Conservation (phyloP, 2,329 filamentous ascomycete genomes). For the Penicillium sclerotigenum region DNA sequence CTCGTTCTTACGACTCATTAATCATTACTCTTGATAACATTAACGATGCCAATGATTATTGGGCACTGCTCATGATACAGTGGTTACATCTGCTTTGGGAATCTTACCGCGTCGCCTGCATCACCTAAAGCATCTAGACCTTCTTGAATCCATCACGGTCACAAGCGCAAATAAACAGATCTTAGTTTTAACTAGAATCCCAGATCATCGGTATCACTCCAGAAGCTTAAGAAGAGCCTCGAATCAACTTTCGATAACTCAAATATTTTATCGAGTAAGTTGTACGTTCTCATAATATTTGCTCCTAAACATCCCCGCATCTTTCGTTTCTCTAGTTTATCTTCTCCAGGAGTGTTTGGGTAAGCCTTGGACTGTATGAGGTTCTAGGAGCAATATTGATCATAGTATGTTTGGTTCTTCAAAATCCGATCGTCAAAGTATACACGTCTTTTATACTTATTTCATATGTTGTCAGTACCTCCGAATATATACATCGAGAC, state of each 20-base stretch:
- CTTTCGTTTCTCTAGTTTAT: not conserved
- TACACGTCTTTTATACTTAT: not conserved
- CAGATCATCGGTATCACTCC: constrained; percentile 2
- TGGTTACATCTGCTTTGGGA: not conserved
- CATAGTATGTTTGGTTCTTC: not conserved
- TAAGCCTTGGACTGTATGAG: not conserved
- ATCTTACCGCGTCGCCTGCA: constrained; percentile 8
- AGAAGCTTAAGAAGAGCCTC: constrained; percentile 10
- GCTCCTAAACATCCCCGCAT: not conserved
- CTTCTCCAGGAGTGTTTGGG: not conserved
- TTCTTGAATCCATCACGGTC: not conserved
- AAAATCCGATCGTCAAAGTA: not conserved
- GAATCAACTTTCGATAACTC: not conserved
- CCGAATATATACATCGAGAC: not conserved
- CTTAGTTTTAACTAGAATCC: not conserved
- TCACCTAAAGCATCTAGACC: constrained; percentile 5
- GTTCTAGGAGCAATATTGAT: not conserved
- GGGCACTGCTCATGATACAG: not conserved
- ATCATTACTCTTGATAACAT: too few relatives aligned
- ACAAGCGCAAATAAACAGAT: not conserved
- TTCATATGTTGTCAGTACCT: not conserved
- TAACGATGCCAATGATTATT: not conserved
- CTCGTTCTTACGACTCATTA: not conserved
- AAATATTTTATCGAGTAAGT: not conserved
- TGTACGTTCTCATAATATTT: not conserved